Evolutionary conservation across 2,329 filamentous ascomycete genomes (phyloP).

Genomic region (Orbilia quercus): DNA sequence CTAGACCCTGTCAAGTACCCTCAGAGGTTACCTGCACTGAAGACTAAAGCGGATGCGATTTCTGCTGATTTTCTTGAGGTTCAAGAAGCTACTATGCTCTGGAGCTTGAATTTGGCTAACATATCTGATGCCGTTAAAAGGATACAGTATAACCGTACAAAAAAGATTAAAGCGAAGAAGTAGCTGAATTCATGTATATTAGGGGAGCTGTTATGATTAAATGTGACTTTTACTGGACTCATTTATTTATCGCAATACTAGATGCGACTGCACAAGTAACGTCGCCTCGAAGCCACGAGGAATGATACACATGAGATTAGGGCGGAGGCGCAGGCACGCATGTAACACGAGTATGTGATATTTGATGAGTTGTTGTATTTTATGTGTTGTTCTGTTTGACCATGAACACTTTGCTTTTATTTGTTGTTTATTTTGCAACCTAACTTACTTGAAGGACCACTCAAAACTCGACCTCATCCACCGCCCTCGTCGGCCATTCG

Average conservation of each 20-base stretch:
- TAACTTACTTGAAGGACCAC: neutral
- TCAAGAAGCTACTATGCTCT: neutral
- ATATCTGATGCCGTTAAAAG: constrained; percentile 9
- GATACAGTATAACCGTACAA: constrained; percentile 7
- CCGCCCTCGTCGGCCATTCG: neutral
- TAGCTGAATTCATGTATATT: too few species aligned
- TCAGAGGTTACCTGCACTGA: constrained; percentile 5
- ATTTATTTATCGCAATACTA: too few species aligned
- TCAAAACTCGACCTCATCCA: constrained; percentile 1
- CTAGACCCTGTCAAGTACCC: constrained; percentile 21
- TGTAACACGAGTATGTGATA: too few species aligned
- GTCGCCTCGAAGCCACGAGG: too few species aligned
- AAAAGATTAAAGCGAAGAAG: neutral
- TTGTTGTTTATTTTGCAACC: neutral
- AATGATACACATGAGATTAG: too few species aligned
- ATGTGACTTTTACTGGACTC: too few species aligned
- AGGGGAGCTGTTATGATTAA: too few species aligned
- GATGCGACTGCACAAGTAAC: too few species aligned
- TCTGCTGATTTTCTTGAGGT: constrained; percentile 4
- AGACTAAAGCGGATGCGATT: neutral
- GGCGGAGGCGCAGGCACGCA: too few species aligned
- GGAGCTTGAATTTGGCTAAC: constrained; percentile 3
- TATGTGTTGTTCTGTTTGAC: constrained; percentile 18
- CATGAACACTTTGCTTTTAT: neutral
- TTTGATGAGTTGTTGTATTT: neutral